These are phyloP conservation scores for Neolentinus lepideus DNA, from an alignment of 1,284 basidiomycete genomes.

Conservation along the genomic window DNA sequence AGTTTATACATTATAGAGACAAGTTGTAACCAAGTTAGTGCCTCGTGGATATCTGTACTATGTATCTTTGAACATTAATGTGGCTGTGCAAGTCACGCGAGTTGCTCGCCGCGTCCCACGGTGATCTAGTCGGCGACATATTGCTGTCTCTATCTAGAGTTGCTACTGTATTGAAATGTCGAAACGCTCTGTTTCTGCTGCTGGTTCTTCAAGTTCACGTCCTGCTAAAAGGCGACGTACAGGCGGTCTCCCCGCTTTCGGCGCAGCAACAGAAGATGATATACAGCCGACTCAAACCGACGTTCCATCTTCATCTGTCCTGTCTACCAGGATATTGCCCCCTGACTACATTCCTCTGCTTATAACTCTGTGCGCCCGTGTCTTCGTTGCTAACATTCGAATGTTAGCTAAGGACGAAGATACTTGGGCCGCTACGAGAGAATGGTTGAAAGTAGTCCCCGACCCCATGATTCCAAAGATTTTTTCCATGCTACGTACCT, in stretches of 20 bases:
- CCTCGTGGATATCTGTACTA: no score
- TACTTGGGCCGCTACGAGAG: slow-evolving; percentile 30
- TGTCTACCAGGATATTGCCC: slow-evolving; percentile 36
- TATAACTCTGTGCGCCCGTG: slow-evolving; percentile 39
- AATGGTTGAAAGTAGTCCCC: slow-evolving; percentile 40
- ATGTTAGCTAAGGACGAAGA: slow-evolving; percentile 29
- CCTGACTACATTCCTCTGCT: slow-evolving; percentile 31
- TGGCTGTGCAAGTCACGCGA: no score
- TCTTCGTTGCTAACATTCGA: slow-evolving; percentile 41
- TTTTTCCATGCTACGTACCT: slow-evolving; percentile 39
- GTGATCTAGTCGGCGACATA: no score
- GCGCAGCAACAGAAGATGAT: slow-evolving; percentile 35
- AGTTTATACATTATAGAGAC: no score
- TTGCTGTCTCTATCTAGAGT: no score
- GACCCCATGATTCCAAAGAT: slow-evolving; percentile 43
- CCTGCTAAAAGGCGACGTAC: slow-evolving; percentile 25
- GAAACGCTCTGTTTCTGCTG: not conserved
- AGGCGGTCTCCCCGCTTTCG: not conserved
- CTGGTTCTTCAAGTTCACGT: not conserved
- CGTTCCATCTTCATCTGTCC: slow-evolving; percentile 41
- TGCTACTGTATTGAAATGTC: not conserved
- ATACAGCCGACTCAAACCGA: slow-evolving; percentile 27
- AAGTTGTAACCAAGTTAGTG: no score
- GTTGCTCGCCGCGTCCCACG: no score
- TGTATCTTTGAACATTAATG: no score